Evolutionary conservation across 306 rosid species (phyloP).

Genomic region (Dryas drummondii): DNA sequence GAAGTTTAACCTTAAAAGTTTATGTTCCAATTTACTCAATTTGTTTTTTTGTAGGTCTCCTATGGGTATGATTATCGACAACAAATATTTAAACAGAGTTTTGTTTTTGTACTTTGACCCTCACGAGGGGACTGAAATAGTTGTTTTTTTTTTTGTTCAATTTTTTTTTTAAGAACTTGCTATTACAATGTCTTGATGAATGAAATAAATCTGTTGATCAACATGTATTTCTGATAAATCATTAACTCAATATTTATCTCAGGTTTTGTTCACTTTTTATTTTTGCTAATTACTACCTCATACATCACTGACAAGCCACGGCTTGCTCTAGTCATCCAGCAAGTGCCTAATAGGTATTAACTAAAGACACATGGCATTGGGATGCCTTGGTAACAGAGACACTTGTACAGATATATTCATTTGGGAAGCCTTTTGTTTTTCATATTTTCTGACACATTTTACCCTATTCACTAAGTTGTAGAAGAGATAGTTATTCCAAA

Average conservation of each 20-base stretch:
- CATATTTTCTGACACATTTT: background rate
- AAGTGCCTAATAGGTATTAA: background rate
- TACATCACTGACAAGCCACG: background rate
- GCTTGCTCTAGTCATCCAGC: background rate
- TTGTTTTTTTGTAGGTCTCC: conserved; percentile 3
- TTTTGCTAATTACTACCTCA: background rate
- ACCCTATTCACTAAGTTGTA: background rate
- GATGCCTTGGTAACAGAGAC: background rate
- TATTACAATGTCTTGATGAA: background rate
- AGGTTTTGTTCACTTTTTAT: background rate
- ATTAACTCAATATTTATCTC: background rate
- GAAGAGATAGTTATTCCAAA: background rate
- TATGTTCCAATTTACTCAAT: background rate
- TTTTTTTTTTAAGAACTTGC: background rate
- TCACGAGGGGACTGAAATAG: background rate
- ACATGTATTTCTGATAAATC: background rate
- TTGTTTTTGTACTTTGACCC: background rate
- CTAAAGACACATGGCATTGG: background rate
- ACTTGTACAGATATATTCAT: background rate
- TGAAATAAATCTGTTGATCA: background rate
- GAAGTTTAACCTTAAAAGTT: background rate
- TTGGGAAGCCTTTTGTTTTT: background rate
- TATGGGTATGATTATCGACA: conserved; percentile 1
- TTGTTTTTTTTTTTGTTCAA: background rate
- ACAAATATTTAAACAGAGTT: background rate